Evolutionary conservation across 768 basidiomycete genomes (phyloP), one percentile per base, ranked within the genome.

Genomic region (Tulasnella sp.): DNA sequence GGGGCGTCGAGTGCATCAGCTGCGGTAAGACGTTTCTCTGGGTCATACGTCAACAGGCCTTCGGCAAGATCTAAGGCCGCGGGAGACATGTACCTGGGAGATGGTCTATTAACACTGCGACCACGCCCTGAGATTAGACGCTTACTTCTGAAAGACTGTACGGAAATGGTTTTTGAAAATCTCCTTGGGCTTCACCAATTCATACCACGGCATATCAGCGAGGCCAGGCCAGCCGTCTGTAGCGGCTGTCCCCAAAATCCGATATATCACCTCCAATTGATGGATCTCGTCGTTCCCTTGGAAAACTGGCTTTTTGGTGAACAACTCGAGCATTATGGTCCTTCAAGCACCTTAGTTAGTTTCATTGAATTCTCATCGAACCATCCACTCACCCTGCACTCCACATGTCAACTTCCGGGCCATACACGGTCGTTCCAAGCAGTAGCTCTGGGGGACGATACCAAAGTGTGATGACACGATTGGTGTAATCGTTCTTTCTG

Each of bases 371-470:
- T 47, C 40, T 7, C 26, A 16, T 39, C 69, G 14, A 71, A 62
- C 34, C 66, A 39, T 40, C 14, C 44, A 37, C 85, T 76, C 81
- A 96, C 94, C 97, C 97, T 47, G 97, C 97, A 79, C 94, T 96
- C 97, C 97, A 99, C 90, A 98, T 97, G 77, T 99, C 97, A 29
- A 99, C 96, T 78, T 96, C 95, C 5, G 95, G 90, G 2, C 94
- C 95, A 81, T 99, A 99, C 14, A 94, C 87, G 0, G 97, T 99
- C 36, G 95, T 92, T 35, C 97, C 97, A 77, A 98, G 89, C 44
- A 99, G 81, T 26, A 99, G 83, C 78, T 99, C 97, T 11, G 96
- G 97, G 5, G 95, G 92, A 72, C 97, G 86, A 80, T 99, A 99
- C 97, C 97, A 98, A 65, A 97, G 85, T 0, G 97, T 99, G 76